These are phyloP conservation scores for Chaetomium strumarium DNA, from an alignment of 2,329 filamentous ascomycete genomes.

Conservation along the genomic window DNA sequence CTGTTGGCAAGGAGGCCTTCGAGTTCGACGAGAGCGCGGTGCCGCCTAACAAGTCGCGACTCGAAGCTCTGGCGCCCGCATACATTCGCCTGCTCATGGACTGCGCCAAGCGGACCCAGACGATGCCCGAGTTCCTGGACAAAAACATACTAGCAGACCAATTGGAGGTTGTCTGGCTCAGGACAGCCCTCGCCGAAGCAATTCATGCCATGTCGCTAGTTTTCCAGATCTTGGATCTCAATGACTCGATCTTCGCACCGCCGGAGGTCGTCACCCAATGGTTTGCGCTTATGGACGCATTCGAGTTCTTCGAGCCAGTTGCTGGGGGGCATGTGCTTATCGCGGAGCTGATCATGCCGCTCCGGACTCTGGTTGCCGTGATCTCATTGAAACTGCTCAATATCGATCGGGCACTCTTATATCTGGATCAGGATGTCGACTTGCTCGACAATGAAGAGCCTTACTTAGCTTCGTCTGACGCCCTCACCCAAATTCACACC, in stretches of 20 bases:
- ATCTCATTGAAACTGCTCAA: constrained; percentile 70
- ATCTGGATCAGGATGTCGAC: constrained; percentile 48
- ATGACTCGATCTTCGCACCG: constrained; percentile 48
- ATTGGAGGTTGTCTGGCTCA: constrained; percentile 53
- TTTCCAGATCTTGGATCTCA: constrained; percentile 62
- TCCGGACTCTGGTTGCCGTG: constrained; percentile 64
- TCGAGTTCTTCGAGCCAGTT: constrained; percentile 63
- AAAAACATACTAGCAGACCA: constrained; percentile 42
- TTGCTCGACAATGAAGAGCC: constrained; percentile 40
- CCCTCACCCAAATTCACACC: constrained; percentile 67
- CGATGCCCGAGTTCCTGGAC: constrained; percentile 40
- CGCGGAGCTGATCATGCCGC: constrained; percentile 50
- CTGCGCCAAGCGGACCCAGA: constrained; percentile 45
- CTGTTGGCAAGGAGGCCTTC: constrained; percentile 22
- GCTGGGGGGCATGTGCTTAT: constrained; percentile 41
- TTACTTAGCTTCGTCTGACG: constrained; percentile 64
- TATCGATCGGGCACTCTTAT: constrained; percentile 50
- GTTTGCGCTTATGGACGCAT: constrained; percentile 66
- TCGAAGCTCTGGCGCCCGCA: constrained; percentile 40
- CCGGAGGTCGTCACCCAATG: constrained; percentile 59
- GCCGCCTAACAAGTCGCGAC: constrained; percentile 26
- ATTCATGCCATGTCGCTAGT: constrained; percentile 68
- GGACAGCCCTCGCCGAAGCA: constrained; percentile 61
- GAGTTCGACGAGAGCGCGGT: constrained; percentile 14
- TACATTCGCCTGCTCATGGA: constrained; percentile 44